Percentiles rank a stretch among this genome's conserved stretches.
Evolutionary conservation across 371 early-diverging fungal genomes (phyloP).

Genomic region (Phascolomyces articulosus): DNA sequence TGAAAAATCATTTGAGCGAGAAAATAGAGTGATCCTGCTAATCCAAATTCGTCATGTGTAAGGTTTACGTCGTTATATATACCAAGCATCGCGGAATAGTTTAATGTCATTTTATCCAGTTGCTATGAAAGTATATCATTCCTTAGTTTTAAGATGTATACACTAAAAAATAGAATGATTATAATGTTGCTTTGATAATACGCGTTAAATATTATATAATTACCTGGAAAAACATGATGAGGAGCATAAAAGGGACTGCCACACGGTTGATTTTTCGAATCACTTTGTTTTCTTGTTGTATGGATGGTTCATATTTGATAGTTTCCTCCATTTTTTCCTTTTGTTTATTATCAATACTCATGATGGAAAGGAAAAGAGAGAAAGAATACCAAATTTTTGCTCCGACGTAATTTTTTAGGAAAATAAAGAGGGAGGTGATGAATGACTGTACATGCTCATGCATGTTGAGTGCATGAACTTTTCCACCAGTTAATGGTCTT

Average conservation of each 20-base stretch:
- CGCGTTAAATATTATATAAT: too few species aligned
- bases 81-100: slow-evolving; percentile 2
- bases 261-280: not conserved
- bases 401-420: too few species aligned
- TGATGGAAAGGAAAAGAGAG: not conserved
- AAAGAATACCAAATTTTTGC: too few species aligned
- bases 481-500: too few species aligned
- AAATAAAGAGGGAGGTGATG: too few species aligned
- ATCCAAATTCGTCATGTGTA: slow-evolving; percentile 4
- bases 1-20: not conserved
- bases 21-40: not conserved
- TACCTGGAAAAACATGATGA: not conserved
- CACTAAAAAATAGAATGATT: too few species aligned
- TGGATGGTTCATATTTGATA: too few species aligned
- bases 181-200: too few species aligned
- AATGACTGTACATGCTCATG: too few species aligned
- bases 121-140: not conserved
- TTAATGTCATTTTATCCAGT: slow-evolving; percentile 5
- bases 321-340: not conserved
- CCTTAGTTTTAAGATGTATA: too few species aligned
- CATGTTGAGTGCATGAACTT: too few species aligned
- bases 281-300: not conserved
- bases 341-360: not conserved
- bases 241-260: not conserved
- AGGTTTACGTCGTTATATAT: not conserved